Conservation (phyloP, 768 basidiomycete species). For the Mrakia gelida region DNA sequence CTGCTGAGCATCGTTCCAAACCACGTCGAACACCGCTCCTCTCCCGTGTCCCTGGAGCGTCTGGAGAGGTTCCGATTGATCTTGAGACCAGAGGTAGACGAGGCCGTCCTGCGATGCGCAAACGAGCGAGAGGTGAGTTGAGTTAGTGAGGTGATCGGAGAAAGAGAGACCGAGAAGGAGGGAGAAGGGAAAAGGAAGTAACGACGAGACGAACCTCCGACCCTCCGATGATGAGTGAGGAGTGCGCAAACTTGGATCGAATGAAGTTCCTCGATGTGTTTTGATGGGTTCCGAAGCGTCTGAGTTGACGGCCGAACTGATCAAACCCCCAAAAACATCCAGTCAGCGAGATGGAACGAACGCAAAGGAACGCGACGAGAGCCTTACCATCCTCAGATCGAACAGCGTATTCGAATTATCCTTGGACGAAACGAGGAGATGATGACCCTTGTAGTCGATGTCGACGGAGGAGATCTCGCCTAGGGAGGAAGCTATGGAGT, state of each 20-base stretch:
- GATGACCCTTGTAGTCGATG: conserved; percentile 39
- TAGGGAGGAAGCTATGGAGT: conserved; percentile 39
- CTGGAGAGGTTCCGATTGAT: conserved; percentile 8
- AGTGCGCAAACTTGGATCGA: conserved; percentile 38
- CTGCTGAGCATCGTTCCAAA: conserved; percentile 11
- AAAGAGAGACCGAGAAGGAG: neutral
- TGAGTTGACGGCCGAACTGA: conserved; percentile 39
- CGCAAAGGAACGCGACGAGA: neutral
- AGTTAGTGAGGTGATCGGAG: neutral
- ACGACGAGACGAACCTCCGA: conserved; percentile 37
- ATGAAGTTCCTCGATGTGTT: conserved; percentile 45
- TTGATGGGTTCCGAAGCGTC: conserved; percentile 43
- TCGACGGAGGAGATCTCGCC: conserved; percentile 44
- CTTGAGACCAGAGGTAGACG: conserved; percentile 17
- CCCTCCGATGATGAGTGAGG: conserved; percentile 39
- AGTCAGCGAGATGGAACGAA: neutral
- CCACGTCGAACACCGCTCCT: conserved; percentile 17
- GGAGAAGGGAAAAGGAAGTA: neutral
- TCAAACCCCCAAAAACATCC: neutral
- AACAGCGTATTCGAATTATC: conserved; percentile 43
- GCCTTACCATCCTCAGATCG: conserved; percentile 43
- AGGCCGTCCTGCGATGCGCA: neutral
- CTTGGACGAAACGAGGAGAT: conserved; percentile 42
- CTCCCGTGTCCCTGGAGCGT: conserved; percentile 7
- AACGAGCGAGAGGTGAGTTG: neutral